A percentile compares a stretch with the other conserved stretches of the same genome.
phyloP scores from a whole-genome alignment of 2,329 filamentous ascomycete genomes.

The Blastomyces silverae region DNA sequence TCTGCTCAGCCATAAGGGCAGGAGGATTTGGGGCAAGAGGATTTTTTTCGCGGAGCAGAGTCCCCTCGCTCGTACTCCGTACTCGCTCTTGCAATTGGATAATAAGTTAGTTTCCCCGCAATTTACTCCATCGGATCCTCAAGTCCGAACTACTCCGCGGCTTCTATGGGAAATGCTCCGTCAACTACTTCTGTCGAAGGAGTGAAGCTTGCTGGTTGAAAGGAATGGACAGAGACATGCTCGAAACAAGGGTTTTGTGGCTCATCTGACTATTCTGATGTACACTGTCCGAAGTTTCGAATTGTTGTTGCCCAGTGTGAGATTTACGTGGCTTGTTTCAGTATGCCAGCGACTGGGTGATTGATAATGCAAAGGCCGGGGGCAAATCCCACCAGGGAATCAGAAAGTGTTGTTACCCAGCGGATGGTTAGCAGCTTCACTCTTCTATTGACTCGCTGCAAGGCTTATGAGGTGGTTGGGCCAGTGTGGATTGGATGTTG shows the following conservation, averaged over 20 bases:
- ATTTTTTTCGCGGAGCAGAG: background rate
- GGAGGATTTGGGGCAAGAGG: background rate
- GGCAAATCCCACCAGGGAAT: background rate
- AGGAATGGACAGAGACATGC: background rate
- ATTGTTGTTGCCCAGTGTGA: background rate
- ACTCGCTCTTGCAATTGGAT: background rate
- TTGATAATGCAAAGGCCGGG: background rate
- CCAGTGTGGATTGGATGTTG: background rate
- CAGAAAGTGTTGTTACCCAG: background rate
- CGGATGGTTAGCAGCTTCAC: background rate
- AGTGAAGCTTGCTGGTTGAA: background rate
- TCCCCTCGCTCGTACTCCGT: background rate
- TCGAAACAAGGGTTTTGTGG: background rate
- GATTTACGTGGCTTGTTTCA: conserved; percentile 7
- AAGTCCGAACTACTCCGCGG: background rate
- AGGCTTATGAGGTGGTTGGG: background rate
- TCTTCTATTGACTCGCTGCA: background rate
- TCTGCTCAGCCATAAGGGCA: background rate
- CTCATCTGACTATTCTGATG: background rate
- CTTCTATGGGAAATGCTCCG: background rate
- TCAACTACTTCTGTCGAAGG: background rate
- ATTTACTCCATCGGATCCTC: background rate
- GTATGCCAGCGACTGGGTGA: background rate
- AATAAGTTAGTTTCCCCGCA: background rate
- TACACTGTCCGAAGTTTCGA: background rate